Evolutionary conservation across 306 rosid genomes (phyloP).

Genomic region (Dalbergia oliveri): DNA sequence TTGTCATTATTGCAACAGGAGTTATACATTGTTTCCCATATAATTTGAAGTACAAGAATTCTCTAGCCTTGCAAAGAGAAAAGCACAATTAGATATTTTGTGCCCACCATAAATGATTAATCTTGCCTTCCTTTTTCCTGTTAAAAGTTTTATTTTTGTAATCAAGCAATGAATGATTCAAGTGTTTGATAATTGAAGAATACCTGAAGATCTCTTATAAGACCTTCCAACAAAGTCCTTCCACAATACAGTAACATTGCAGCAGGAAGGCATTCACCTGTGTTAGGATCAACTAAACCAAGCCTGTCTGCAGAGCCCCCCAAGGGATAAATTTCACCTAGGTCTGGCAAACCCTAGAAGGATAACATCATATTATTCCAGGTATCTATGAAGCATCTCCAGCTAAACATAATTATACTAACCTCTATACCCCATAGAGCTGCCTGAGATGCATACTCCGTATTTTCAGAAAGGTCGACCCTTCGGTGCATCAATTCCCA

Average conservation of each 20-base stretch:
- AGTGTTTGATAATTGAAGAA: conserved; percentile 44
- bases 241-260: conserved; percentile 98
- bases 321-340: conserved; percentile 98
- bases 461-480: conserved; percentile 84
- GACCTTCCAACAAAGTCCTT: conserved; percentile 94
- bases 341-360: conserved; percentile 94
- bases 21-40: conserved; percentile 88
- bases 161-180: conserved; percentile 34
- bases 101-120: conserved; percentile 17
- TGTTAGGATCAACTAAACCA: conserved; percentile 81
- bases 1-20: conserved; percentile 98
- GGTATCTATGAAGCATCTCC: conserved; percentile 34
- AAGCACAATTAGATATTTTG: conserved; percentile 36
- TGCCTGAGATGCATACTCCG: conserved; percentile 92
- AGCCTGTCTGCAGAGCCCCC: conserved; percentile 99
- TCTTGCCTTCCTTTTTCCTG: conserved; percentile 40
- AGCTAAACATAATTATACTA: conserved; percentile 44
- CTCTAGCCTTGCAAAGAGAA: conserved; percentile 83
- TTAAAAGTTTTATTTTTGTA: conserved; percentile 31
- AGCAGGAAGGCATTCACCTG: conserved; percentile 97
- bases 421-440: conserved; percentile 99
- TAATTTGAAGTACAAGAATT: conserved; percentile 90
- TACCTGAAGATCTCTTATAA: conserved; percentile 99
- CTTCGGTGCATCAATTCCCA: conserved; percentile 78
- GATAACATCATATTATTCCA: conserved; percentile 59